Percentiles rank a stretch among this genome's conserved stretches.
Conservation (phyloP, 1,284 basidiomycete genomes). For the Meira miltonrushii region DNA sequence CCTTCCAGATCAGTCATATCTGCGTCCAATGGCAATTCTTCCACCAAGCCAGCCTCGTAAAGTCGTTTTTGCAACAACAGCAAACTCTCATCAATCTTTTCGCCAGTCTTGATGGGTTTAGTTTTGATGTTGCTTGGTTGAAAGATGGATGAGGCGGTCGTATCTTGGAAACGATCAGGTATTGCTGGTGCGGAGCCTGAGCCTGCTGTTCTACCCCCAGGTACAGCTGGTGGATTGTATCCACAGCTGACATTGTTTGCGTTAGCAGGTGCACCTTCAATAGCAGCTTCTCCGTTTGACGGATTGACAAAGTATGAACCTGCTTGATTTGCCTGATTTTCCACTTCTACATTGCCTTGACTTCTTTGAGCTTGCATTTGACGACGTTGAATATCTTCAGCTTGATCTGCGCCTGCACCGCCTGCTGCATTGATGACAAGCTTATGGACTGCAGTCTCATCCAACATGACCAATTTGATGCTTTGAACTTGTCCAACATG, state of each 20-base stretch:
- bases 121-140: not conserved
- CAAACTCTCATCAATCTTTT: conserved; percentile 36
- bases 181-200: conserved; percentile 15
- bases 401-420: conserved; percentile 35
- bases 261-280: not conserved
- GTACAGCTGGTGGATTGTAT: conserved; percentile 19
- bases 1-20: conserved; percentile 46
- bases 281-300: not conserved
- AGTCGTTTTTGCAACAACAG: conserved; percentile 39
- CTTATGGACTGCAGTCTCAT: conserved; percentile 42
- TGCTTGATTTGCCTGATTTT: not conserved
- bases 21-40: conserved; percentile 37
- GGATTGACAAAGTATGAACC: not conserved
- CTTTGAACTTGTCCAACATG: conserved; percentile 95
- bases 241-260: conserved; percentile 9
- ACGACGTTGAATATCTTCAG: conserved; percentile 5
- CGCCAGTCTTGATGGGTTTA: not conserved
- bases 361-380: conserved; percentile 5
- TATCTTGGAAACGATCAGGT: conserved; percentile 11
- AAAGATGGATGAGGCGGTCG: not conserved
- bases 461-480: conserved; percentile 67
- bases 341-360: not conserved
- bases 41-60: conserved; percentile 37
- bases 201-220: conserved; percentile 17
- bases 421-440: conserved; percentile 42